phyloP scores from a whole-genome alignment of 208 protist species.

The Trypanosoma cruzi region DNA sequence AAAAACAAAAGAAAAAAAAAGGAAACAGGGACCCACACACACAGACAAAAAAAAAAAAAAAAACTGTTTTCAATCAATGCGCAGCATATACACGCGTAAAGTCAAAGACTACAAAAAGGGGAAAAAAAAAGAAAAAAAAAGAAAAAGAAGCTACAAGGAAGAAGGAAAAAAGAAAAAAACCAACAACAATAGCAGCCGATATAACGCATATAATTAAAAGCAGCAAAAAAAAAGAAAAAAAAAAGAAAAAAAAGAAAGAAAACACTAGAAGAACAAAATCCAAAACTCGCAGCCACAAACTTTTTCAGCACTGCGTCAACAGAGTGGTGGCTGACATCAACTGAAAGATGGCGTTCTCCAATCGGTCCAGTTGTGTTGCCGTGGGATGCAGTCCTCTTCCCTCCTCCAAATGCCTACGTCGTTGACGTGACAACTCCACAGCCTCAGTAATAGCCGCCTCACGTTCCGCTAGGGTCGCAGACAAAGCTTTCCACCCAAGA shows the following conservation, averaged over 20 bases:
- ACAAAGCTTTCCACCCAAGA: slow-evolving; percentile 1
- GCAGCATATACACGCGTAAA: no score
- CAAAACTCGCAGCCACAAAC: not conserved
- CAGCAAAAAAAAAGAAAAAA: not conserved
- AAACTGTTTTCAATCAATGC: no score
- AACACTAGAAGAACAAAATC: not conserved
- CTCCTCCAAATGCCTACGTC: not conserved
- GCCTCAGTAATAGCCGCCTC: slow-evolving; percentile 25
- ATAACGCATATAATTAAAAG: not conserved
- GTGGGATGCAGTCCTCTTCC: no score
- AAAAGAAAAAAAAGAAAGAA: not conserved
- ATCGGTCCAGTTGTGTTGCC: slow-evolving; percentile 1
- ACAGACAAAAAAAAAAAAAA: no score
- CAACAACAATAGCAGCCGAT: not conserved
- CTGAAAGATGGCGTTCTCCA: slow-evolving; percentile 27
- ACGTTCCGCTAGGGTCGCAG: slow-evolving; percentile 16
- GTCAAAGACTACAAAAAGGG: no score
- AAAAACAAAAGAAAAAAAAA: no score
- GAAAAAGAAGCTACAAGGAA: no score
- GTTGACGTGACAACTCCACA: slow-evolving; percentile 20
- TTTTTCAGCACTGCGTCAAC: slow-evolving; percentile 1
- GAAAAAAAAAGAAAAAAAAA: not conserved
- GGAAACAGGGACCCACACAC: no score
- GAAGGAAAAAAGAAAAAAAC: no score
- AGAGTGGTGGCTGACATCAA: slow-evolving; percentile 11